Evolutionary conservation across 495 filamentous ascomycete species (phyloP), one percentile per base, ranked within the genome.

Genomic region (Penicillium lagena): DNA sequence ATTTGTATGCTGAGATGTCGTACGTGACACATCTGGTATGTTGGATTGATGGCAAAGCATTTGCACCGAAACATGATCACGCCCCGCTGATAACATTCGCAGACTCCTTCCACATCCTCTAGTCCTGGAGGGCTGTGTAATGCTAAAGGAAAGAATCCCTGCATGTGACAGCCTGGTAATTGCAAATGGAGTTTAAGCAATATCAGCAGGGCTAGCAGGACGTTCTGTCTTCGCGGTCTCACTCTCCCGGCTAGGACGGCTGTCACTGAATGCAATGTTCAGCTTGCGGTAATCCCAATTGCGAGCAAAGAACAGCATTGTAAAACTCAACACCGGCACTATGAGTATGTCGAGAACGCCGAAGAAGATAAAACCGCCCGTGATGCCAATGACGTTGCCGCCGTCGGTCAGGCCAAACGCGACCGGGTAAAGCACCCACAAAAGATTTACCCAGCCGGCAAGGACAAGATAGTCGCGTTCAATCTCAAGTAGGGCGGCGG

Each of bases 341-440:
- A 79, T 60, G 11, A 85, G 43, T 7, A 86, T 50, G 50, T 89
- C 82, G 11, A 89, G 59, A 13, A 83, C 65, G 29, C 82, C 81
- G 50, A 87, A 88, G 62, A 89, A 88, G 44, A 86, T 60, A n/a
- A 75, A 70, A 49, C 80, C 80, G 3, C 71, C 76, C 45, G 83
- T 82, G 0, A 81, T 75, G 2, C 76, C 55, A 44, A 87, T 82
- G 43, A 75, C 60, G 55, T 87, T 87, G 4, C 81, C 81, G 29
- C 83, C 84, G 47, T 88, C 85, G 33, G 63, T 69, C 9, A 87
- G 49, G 43, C 81, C 85, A 74, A 78, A 88, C 9, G 73, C 74
- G 44, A 88, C 73, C 4, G 85, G 82, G 59, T 87, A 88, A n/a
- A 86, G 58, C 28, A 82, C 52, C 78, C 66, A 70, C 11, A 68